Conservation (phyloP, 257 asterid genomes). For the Capsicum chinense region DNA sequence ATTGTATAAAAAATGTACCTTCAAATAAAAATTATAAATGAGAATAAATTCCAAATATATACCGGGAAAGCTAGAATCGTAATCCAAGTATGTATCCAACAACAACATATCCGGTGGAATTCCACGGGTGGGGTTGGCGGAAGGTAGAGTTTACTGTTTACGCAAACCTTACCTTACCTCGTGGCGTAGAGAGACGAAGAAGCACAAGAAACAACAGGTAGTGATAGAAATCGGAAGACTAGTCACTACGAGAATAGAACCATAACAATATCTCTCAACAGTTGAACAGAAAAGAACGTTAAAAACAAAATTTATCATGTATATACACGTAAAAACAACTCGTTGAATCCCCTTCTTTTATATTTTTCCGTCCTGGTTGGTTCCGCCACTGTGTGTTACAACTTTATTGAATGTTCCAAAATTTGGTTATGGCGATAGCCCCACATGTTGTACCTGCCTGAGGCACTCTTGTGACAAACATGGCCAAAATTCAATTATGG, state of each 20-base stretch:
- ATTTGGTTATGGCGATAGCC: background rate
- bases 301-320: background rate
- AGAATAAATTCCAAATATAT: background rate
- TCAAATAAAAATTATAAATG: constrained; percentile 7
- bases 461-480: background rate
- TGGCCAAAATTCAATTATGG: background rate
- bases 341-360: background rate
- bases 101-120: background rate
- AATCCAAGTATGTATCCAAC: too few relatives aligned
- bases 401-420: background rate
- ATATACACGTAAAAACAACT: background rate
- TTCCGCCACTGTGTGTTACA: background rate
- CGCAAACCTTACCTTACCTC: background rate
- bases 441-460: constrained; percentile 13
- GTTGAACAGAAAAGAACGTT: too few relatives aligned
- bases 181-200: background rate
- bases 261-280: too few relatives aligned
- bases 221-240: too few relatives aligned
- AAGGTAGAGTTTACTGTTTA: background rate
- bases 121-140: background rate
- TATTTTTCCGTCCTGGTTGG: background rate
- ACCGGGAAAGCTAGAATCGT: background rate
- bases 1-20: constrained; percentile 74
- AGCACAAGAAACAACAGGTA: too few relatives aligned
- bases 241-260: too few relatives aligned